Conservation (phyloP, 2,329 filamentous ascomycete genomes). For the Paraphaeosphaeria sporulosa region DNA sequence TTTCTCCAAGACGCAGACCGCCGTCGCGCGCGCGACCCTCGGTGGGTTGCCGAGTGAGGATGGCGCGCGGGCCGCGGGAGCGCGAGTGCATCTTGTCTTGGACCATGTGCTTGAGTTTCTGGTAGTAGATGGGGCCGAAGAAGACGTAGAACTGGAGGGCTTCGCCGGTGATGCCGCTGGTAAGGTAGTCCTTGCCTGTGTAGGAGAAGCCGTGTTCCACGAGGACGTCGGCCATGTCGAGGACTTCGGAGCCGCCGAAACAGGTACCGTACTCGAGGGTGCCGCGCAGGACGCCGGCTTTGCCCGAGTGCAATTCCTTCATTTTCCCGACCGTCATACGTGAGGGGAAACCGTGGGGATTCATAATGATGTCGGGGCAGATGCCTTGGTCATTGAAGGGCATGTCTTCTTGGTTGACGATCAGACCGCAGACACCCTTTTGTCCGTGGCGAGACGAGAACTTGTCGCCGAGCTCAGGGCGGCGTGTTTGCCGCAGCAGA, state of each 20-base stretch:
- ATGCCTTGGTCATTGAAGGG: constrained; percentile 92
- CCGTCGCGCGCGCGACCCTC: constrained; percentile 94
- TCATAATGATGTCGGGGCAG: constrained; percentile 99
- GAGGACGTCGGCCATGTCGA: constrained; percentile 87
- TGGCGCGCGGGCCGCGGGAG: constrained; percentile 85
- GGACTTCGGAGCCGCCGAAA: constrained; percentile 83
- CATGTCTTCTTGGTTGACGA: constrained; percentile 95
- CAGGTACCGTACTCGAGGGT: constrained; percentile 88
- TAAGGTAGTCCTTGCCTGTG: constrained; percentile 97
- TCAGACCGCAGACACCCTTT: constrained; percentile 96
- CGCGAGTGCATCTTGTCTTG: constrained; percentile 99
- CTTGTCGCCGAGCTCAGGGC: constrained; percentile 96
- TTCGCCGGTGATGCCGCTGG: constrained; percentile 93
- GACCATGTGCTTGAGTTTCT: constrained; percentile 99
- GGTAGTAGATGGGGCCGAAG: constrained; percentile 98
- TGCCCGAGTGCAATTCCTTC: constrained; percentile 92
- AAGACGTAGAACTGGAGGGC: constrained; percentile 95
- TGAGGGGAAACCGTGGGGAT: constrained; percentile 98
- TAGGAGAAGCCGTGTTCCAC: constrained; percentile 92
- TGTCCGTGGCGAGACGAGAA: constrained; percentile 98
- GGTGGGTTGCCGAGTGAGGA: constrained; percentile 92
- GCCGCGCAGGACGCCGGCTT: constrained; percentile 87
- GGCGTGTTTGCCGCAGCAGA: constrained; percentile 92
- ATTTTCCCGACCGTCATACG: constrained; percentile 99
- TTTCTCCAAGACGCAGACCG: constrained; percentile 92